A percentile compares a stretch with the other conserved stretches of the same genome.
phyloP scores from a whole-genome alignment of 192 early-diverging fungal species.

The Coemansia interrupta region DNA sequence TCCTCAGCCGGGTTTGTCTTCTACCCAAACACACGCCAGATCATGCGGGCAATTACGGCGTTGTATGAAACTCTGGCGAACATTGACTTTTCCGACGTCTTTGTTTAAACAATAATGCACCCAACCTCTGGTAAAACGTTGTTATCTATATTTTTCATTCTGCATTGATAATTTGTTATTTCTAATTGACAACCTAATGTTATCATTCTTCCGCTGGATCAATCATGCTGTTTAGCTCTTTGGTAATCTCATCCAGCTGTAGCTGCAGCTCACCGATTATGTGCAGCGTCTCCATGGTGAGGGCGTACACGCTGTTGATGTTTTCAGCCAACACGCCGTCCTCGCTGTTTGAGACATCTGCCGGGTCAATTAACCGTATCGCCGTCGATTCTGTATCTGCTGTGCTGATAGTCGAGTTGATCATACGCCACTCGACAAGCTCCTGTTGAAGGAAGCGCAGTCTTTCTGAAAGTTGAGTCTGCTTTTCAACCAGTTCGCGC shows the following conservation, averaged over 20 bases:
- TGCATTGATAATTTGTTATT: not conserved
- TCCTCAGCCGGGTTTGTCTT: constrained; percentile 19
- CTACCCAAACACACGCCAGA: constrained; percentile 26
- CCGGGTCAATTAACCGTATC: constrained; percentile 25
- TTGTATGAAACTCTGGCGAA: constrained; percentile 21
- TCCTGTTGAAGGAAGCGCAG: constrained; percentile 23
- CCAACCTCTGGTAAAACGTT: not conserved
- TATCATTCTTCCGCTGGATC: not conserved
- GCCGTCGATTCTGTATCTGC: constrained; percentile 5
- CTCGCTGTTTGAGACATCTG: constrained; percentile 3
- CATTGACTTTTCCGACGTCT: constrained; percentile 23
- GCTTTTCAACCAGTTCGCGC: constrained; percentile 28
- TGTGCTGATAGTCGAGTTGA: constrained; percentile 17
- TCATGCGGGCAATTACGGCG: constrained; percentile 17
- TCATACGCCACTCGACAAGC: constrained; percentile 36
- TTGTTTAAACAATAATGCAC: not conserved
- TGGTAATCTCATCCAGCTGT: constrained; percentile 40
- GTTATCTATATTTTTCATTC: not conserved
- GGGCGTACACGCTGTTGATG: constrained; percentile 33
- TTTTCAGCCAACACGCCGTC: constrained; percentile 21
- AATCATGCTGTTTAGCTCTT: constrained; percentile 34
- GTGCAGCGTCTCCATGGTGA: constrained; percentile 28
- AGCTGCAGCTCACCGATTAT: constrained; percentile 36
- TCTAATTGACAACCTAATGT: not conserved
- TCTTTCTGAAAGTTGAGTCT: constrained; percentile 20